phyloP scores from a whole-genome alignment of 352 stramenopile species.

The Phytophthora foliorum region DNA sequence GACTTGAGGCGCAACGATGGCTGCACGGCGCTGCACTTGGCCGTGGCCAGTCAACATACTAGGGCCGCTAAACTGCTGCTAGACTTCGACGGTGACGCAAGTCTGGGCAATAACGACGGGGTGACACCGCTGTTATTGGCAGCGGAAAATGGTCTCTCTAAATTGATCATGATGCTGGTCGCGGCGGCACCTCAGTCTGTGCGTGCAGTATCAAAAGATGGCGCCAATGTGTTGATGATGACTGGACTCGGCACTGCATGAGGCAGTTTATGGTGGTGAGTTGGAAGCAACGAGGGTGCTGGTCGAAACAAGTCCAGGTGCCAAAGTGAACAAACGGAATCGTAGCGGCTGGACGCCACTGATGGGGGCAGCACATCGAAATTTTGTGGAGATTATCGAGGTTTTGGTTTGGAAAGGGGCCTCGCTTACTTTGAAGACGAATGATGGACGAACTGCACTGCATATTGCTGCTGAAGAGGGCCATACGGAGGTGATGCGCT shows the following conservation, averaged over 20 bases:
- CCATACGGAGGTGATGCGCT: conserved; percentile 6
- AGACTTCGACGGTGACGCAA: conserved; percentile 2
- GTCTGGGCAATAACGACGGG: background rate
- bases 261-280: conserved; percentile 18
- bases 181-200: background rate
- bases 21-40: conserved; percentile 4
- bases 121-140: conserved; percentile 3
- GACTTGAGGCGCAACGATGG: conserved; percentile 1
- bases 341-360: conserved; percentile 14
- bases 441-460: conserved; percentile 14
- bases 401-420: conserved; percentile 13
- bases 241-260: conserved; percentile 19
- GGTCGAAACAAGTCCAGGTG: background rate
- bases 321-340: conserved; percentile 8
- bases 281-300: conserved; percentile 1
- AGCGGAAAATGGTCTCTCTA: background rate
- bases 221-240: background rate
- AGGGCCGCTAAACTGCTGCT: conserved; percentile 5
- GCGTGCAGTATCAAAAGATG: background rate
- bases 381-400: conserved; percentile 2
- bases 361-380: conserved; percentile 16
- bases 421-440: background rate
- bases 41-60: background rate
- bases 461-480: conserved; percentile 27
- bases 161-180: background rate